Conservation (phyloP, 2,329 filamentous ascomycete species). For the Aspergillus oerlinghausenensis region DNA sequence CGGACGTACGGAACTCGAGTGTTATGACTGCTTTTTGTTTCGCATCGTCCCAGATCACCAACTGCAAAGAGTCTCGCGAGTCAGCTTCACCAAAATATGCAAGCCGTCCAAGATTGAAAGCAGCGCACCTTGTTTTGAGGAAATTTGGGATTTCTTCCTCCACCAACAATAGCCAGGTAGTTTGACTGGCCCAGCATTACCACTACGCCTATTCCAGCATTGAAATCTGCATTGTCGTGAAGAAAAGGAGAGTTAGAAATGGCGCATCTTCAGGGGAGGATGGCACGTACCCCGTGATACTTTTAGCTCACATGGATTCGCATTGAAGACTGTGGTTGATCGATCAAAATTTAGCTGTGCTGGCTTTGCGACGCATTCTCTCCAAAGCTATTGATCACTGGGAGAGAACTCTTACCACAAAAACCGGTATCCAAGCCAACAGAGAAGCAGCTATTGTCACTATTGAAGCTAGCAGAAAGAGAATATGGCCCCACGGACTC, state of each 20-base stretch:
- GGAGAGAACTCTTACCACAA: conserved; percentile 57
- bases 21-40: conserved; percentile 70
- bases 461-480: conserved; percentile 80
- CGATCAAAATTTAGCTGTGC: conserved; percentile 13
- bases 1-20: conserved; percentile 72
- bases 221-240: conserved; percentile 56
- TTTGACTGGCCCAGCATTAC: conserved; percentile 85
- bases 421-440: conserved; percentile 84
- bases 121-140: conserved; percentile 70
- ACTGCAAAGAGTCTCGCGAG: conserved; percentile 25
- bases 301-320: conserved; percentile 67
- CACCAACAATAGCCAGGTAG: conserved; percentile 84
- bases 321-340: conserved; percentile 60
- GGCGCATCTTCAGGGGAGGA: not conserved
- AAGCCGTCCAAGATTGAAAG: not conserved
- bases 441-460: conserved; percentile 77
- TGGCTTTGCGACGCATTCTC: not conserved
- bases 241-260: not conserved
- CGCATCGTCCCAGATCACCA: conserved; percentile 88
- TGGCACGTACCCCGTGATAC: conserved; percentile 51
- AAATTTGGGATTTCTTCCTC: conserved; percentile 79
- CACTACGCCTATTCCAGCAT: conserved; percentile 73
- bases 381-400: conserved; percentile 2
- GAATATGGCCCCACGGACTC: conserved; percentile 68
- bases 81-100: not conserved